phyloP scores from a whole-genome alignment of 164 flowering plant species.

The Sedum album region DNA sequence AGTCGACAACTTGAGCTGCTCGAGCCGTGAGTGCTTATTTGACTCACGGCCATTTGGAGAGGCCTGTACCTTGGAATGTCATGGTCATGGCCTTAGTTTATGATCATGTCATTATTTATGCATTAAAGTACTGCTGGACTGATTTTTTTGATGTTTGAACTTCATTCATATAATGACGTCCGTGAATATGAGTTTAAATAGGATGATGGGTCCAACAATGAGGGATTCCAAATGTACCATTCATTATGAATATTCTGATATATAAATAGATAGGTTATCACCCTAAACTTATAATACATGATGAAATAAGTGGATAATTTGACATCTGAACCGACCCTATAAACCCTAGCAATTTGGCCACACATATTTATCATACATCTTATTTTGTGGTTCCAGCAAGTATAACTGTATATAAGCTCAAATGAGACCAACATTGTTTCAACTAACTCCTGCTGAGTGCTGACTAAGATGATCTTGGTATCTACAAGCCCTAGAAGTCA shows the following conservation, averaged over 20 bases:
- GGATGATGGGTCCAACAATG: neutral
- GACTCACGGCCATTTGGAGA: too few relatives aligned
- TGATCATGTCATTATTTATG: neutral
- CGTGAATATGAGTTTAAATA: neutral
- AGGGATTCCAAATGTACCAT: neutral
- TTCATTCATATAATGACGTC: too few relatives aligned
- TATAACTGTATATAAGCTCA: neutral
- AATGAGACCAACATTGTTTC: neutral
- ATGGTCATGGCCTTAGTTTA: neutral
- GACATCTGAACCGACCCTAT: neutral
- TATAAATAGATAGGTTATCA: too few relatives aligned
- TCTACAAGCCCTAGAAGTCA: neutral
- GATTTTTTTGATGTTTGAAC: too few relatives aligned
- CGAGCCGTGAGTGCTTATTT: too few relatives aligned
- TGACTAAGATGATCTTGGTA: neutral
- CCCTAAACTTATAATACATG: too few relatives aligned
- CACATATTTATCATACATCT: neutral
- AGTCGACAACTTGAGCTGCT: too few relatives aligned
- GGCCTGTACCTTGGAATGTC: neutral
- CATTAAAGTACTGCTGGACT: neutral
- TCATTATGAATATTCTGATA: neutral
- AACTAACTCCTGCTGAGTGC: neutral
- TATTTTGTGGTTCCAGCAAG: neutral
- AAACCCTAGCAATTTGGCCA: neutral
- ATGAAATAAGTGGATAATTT: too few relatives aligned